A percentile compares a stretch with the other conserved stretches of the same genome.
phyloP scores from a whole-genome alignment of 73 alveolate genomes.

The Stentor coeruleus region DNA sequence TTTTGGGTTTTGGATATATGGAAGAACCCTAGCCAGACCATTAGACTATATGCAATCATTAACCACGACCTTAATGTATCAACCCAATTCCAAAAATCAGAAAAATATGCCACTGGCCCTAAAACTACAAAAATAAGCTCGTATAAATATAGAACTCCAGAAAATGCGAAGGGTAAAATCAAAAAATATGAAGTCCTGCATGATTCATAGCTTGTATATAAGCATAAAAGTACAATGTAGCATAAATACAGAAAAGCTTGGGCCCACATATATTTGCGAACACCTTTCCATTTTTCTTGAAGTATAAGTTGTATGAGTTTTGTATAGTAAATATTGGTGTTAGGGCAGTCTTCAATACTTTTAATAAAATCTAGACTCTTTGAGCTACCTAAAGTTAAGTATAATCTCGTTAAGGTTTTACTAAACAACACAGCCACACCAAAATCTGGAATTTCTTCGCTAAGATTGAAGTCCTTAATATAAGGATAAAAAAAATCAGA shows the following conservation, averaged over 20 bases:
- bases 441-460: background rate
- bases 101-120: background rate
- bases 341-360: background rate
- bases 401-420: background rate
- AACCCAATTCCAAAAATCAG: conserved; percentile 3
- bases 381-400: background rate
- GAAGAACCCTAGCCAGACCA: background rate
- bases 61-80: conserved; percentile 14
- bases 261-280: background rate
- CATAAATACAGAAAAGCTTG: background rate
- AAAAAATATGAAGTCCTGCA: background rate
- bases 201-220: background rate
- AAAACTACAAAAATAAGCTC: background rate
- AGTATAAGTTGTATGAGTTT: background rate
- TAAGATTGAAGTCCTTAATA: background rate
- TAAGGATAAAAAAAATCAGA: background rate
- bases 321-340: background rate
- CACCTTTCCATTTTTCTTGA: conserved; percentile 7
- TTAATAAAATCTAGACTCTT: conserved; percentile 2
- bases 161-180: background rate
- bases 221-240: background rate
- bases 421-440: background rate
- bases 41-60: background rate
- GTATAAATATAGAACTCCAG: background rate
- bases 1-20: background rate